A percentile compares a stretch with the other conserved stretches of the same genome.
phyloP scores from a whole-genome alignment of 2,329 filamentous ascomycete genomes.

The Daldinia sp. region DNA sequence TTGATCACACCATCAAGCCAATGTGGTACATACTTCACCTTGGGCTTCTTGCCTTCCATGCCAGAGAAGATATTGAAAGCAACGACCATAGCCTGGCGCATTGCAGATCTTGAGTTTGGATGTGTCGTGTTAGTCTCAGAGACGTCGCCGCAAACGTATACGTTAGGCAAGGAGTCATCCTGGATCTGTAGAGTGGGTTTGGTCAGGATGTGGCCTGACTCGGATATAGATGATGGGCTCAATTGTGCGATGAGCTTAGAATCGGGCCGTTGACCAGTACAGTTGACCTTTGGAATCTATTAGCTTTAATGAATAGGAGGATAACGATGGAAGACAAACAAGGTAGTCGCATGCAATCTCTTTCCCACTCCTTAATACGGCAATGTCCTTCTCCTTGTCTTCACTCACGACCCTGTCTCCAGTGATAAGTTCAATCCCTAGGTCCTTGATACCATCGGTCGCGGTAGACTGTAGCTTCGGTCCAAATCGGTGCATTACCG shows the following conservation, averaged over 20 bases:
- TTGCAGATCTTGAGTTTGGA: constrained; percentile 67
- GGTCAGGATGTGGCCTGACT: constrained; percentile 65
- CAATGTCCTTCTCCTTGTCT: constrained; percentile 53
- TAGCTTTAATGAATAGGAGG: neutral
- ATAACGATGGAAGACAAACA: constrained; percentile 51
- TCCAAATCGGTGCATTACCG: constrained; percentile 66
- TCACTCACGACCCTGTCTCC: constrained; percentile 60
- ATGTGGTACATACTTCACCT: constrained; percentile 56
- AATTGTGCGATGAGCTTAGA: constrained; percentile 61
- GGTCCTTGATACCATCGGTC: constrained; percentile 56
- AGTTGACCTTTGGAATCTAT: constrained; percentile 61
- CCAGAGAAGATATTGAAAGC: constrained; percentile 66
- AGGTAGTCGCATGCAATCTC: constrained; percentile 63
- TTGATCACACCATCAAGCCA: constrained; percentile 66
- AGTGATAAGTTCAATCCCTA: constrained; percentile 65
- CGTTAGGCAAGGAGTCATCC: constrained; percentile 60
- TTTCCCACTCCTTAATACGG: constrained; percentile 61
- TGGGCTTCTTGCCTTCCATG: constrained; percentile 57
- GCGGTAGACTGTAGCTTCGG: constrained; percentile 57
- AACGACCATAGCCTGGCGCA: constrained; percentile 65
- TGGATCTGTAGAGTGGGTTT: constrained; percentile 68
- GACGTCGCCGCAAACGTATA: constrained; percentile 75
- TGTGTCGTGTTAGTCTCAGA: constrained; percentile 63
- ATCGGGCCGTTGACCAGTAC: constrained; percentile 70
- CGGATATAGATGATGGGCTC: constrained; percentile 59